Conservation (phyloP, 2,329 filamentous ascomycete species). For the Aplosporella prunicola region DNA sequence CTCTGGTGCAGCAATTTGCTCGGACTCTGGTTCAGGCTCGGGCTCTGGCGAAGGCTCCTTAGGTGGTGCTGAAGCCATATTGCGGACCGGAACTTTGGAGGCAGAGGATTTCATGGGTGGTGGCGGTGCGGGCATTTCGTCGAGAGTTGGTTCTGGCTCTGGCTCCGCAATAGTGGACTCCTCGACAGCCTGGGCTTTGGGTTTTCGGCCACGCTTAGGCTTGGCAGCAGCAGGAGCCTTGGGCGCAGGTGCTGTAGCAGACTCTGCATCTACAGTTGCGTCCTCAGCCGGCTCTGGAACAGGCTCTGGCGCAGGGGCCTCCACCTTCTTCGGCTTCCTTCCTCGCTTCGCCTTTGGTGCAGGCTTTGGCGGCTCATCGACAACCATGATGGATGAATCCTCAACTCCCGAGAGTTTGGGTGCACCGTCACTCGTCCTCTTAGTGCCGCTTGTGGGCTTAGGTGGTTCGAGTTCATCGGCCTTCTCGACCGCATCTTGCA, state of each 20-base stretch:
- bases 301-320: constrained; percentile 4
- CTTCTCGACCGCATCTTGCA: constrained; percentile 13
- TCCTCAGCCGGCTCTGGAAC: constrained; percentile 2
- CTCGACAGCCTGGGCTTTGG: constrained; percentile 12
- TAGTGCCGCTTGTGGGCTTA: constrained; percentile 21
- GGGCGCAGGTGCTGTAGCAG: neutral
- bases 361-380: constrained; percentile 10
- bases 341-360: constrained; percentile 10
- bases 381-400: constrained; percentile 13
- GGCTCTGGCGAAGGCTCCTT: no score
- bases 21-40: constrained; percentile 9
- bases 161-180: constrained; percentile 3
- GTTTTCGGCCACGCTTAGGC: constrained; percentile 14
- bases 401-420: no score
- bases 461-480: constrained; percentile 10
- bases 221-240: constrained; percentile 14
- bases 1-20: constrained; percentile 12
- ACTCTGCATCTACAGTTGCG: neutral
- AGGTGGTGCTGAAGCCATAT: no score
- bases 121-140: neutral
- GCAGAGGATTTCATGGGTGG: no score
- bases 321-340: constrained; percentile 13
- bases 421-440: constrained; percentile 30
- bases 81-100: no score
- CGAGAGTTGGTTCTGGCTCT: neutral